These are phyloP conservation scores for Cladosporium sp. DNA, from an alignment of 2,329 filamentous ascomycete genomes.

Conservation along the genomic window DNA sequence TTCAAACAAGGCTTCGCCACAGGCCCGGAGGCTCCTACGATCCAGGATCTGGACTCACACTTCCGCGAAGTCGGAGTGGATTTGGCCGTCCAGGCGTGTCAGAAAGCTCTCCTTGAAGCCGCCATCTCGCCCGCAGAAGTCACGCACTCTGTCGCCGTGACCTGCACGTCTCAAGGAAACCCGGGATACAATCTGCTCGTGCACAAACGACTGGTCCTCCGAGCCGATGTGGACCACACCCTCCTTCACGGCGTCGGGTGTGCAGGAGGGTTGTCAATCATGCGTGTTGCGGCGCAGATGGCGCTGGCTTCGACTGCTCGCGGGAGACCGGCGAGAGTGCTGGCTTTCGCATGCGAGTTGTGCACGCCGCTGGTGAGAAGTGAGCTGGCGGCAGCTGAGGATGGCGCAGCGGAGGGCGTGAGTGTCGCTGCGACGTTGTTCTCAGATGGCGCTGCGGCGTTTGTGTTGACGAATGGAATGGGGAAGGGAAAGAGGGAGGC, in stretches of 20 bases:
- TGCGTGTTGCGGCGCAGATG: slow-evolving; percentile 55
- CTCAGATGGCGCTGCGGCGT: slow-evolving; percentile 65
- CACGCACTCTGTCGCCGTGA: slow-evolving; percentile 38
- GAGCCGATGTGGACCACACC: slow-evolving; percentile 29
- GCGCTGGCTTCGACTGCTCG: slow-evolving; percentile 60
- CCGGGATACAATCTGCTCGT: slow-evolving; percentile 38
- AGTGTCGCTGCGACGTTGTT: slow-evolving; percentile 64
- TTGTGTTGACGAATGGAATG: slow-evolving; percentile 61
- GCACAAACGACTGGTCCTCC: slow-evolving; percentile 29
- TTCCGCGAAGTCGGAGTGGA: slow-evolving; percentile 31
- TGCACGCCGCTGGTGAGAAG: slow-evolving; percentile 54
- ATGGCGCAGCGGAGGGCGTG: slow-evolving; percentile 59
- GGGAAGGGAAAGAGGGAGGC: slow-evolving; percentile 36
- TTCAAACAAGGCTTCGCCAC: neutral
- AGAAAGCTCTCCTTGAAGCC: slow-evolving; percentile 32
- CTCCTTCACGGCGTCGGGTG: slow-evolving; percentile 38
- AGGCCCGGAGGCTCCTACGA: neutral
- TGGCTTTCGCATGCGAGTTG: slow-evolving; percentile 61
- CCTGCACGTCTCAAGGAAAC: slow-evolving; percentile 35
- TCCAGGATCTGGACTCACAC: slow-evolving; percentile 23
- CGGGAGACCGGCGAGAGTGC: slow-evolving; percentile 56
- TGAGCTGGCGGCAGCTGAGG: slow-evolving; percentile 44
- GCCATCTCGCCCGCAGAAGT: slow-evolving; percentile 23
- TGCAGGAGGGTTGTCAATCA: slow-evolving; percentile 32
- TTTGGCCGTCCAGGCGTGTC: slow-evolving; percentile 30